Conservation (phyloP, 1,139 yeast species). For the Yamadazyma songkhlaensis region DNA sequence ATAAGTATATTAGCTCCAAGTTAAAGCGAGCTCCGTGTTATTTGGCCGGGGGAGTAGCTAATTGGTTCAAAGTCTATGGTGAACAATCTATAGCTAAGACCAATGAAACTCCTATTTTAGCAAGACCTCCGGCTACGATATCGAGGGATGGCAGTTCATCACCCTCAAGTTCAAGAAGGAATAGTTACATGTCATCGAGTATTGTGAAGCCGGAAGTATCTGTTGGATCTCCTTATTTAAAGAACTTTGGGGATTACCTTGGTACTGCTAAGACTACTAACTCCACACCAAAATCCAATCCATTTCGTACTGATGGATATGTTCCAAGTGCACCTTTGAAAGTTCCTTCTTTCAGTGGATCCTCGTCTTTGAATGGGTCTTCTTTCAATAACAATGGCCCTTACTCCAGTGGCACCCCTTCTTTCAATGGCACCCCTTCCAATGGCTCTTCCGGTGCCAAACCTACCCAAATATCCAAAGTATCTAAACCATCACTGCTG, state of each 20-base stretch:
- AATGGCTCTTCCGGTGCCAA: neutral
- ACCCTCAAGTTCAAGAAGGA: conserved; percentile 12
- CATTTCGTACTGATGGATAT: conserved; percentile 8
- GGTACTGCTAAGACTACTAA: conserved; percentile 29
- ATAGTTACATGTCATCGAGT: conserved; percentile 8
- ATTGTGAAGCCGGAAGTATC: neutral
- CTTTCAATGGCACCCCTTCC: neutral
- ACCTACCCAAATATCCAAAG: neutral
- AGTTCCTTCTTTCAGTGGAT: conserved; percentile 6
- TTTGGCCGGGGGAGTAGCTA: conserved; percentile 41
- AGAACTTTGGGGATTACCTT: conserved; percentile 39
- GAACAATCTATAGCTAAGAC: conserved; percentile 24
- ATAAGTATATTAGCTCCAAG: conserved; percentile 35
- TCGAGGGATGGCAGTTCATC: conserved; percentile 17
- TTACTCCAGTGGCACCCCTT: neutral
- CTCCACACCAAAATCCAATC: conserved; percentile 19
- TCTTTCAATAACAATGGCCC: too few relatives aligned
- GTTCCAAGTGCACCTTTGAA: conserved; percentile 12
- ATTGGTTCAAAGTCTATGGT: conserved; percentile 36
- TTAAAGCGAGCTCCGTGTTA: conserved; percentile 33
- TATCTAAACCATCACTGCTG: conserved; percentile 11
- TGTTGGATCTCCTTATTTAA: conserved; percentile 28
- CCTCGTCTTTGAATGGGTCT: too few relatives aligned
- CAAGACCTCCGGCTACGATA: conserved; percentile 24
- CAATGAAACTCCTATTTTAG: conserved; percentile 12